Base-by-base conservation (phyloP, 208 protist species). In the Polymyxa betae region DNA sequence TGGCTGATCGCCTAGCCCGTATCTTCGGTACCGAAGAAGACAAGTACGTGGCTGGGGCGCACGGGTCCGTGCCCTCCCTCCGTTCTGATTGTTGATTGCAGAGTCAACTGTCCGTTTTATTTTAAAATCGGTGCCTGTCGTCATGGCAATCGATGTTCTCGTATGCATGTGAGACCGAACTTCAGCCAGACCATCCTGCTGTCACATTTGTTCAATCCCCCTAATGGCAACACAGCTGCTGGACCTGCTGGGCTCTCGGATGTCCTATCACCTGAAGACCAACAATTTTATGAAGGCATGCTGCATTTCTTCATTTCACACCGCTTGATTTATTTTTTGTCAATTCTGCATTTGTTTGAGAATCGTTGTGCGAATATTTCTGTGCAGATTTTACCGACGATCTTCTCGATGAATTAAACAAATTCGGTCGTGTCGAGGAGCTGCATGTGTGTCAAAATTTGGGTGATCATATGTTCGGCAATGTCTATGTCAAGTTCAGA, bases 71-170 rank as follows among this genome's bases (percentile, higher is more conserved):
- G 35, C 10, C 5, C 16, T 5, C 10, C n/a, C 72, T 5, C 35
- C 5, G 5, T 82, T 45, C 5, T 35, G 16, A 82, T 43, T n/a
- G 72, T 43, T 5, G 16, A 45, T 82, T 46, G 87, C 92, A 94
- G 93, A 92, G 94, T 95, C n/a, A 96, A 96, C 91, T 96, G 95
- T 45, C 92, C 95, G 45, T 99, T 99, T 94, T 99, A 98, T 94
- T 97, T 94, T 88, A 98, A 99, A 94, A 98, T 98, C 91, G 98
- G 98, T 40, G 98, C 98, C n/a, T 99, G 98, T 95, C 96, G 98
- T 5, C 97, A 99, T 93, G 98, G 98, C 24, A 97, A 98, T 66
- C 92, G 94, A 52, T 99, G 98, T 95, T 97, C 95, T 0, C 97
- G 98, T 89, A 54, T 97, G 52, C 98, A 99, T 94, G 94, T 97